These are phyloP conservation scores for Polygonum maritimum DNA, from an alignment of 148 eudicot species.

Conservation along the genomic window DNA sequence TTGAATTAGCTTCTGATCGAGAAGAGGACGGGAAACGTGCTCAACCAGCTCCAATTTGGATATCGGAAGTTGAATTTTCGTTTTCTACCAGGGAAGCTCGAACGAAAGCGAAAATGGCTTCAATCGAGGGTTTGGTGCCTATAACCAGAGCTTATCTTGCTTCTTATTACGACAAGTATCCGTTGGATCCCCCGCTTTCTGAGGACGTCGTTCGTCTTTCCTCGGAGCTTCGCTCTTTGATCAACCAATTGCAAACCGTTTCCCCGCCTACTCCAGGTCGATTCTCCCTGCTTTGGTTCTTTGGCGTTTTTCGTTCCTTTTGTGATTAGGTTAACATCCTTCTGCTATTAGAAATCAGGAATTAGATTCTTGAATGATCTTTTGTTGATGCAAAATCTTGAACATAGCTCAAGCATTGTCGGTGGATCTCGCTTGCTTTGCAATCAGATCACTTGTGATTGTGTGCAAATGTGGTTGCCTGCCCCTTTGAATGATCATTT, in stretches of 20 bases:
- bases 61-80: background rate
- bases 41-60: background rate
- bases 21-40: background rate
- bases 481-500: background rate
- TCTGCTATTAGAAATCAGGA: background rate
- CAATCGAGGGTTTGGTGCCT: slow-evolving; percentile 78
- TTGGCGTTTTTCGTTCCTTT: background rate
- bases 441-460: background rate
- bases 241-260: slow-evolving; percentile 28
- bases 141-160: slow-evolving; percentile 73
- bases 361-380: background rate
- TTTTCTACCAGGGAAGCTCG: background rate
- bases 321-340: background rate
- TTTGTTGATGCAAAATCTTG: background rate
- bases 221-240: slow-evolving; percentile 37
- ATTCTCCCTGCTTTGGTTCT: background rate
- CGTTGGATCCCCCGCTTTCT: slow-evolving; percentile 47
- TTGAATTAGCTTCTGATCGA: background rate
- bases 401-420: background rate
- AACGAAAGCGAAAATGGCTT: slow-evolving; percentile 35
- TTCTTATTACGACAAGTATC: slow-evolving; percentile 77
- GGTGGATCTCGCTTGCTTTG: slow-evolving; percentile 2
- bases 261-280: slow-evolving; percentile 47
- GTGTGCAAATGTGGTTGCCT: background rate
- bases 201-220: slow-evolving; percentile 46